Evolutionary conservation across 2,329 filamentous ascomycete genomes (phyloP).

Genomic region (Fusarium palustre): DNA sequence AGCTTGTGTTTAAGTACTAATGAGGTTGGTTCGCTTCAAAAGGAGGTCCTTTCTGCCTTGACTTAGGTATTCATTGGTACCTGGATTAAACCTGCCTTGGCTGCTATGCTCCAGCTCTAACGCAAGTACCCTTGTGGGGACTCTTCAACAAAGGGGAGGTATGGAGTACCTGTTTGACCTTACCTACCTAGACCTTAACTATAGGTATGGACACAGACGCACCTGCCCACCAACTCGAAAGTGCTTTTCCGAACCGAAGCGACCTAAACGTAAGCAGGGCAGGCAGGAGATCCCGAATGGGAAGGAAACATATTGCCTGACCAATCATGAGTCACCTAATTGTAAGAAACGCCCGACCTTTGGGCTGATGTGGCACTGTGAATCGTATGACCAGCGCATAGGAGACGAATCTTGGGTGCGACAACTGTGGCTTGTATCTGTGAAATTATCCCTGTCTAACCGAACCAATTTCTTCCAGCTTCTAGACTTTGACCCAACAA

Average conservation of each 20-base stretch:
- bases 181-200: background rate
- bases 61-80: constrained; percentile 24
- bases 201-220: background rate
- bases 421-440: constrained; percentile 14
- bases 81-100: constrained; percentile 24
- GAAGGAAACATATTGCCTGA: background rate
- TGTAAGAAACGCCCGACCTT: constrained; percentile 46
- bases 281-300: constrained; percentile 41
- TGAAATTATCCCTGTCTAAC: constrained; percentile 4
- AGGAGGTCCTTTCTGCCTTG: constrained; percentile 13
- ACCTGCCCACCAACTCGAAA: constrained; percentile 5
- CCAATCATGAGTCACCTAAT: constrained; percentile 36
- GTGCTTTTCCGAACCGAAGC: constrained; percentile 27
- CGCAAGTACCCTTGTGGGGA: constrained; percentile 13
- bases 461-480: background rate
- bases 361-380: constrained; percentile 48
- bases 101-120: constrained; percentile 13
- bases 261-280: constrained; percentile 2
- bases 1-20: constrained; percentile 29
- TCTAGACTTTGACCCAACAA: constrained; percentile 10
- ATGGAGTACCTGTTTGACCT: background rate
- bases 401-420: background rate
- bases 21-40: constrained; percentile 7
- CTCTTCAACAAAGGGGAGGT: background rate
- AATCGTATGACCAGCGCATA: constrained; percentile 44